Percentiles rank a stretch among this genome's conserved stretches.
These are phyloP conservation scores for Pyricularia pennisetigena DNA, from an alignment of 2,329 filamentous ascomycete species.

Conservation along the genomic window DNA sequence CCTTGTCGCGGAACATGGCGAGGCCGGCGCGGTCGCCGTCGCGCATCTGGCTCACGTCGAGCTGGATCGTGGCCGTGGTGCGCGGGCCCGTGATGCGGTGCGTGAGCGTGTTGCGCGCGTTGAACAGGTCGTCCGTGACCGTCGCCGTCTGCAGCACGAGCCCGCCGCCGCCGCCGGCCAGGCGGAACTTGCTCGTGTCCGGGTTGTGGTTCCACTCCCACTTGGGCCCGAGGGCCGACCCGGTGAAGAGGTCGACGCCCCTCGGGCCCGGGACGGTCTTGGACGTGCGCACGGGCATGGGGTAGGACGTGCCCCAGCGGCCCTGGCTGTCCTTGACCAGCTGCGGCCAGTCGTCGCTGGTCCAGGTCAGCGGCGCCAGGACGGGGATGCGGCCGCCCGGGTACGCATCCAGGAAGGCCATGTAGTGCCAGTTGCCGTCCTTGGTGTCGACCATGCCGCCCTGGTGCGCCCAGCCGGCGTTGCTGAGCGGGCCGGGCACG, in stretches of 20 bases:
- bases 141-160: slow-evolving; percentile 37
- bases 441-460: slow-evolving; percentile 44
- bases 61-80: slow-evolving; percentile 35
- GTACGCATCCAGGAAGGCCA: slow-evolving; percentile 45
- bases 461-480: slow-evolving; percentile 40
- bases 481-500: slow-evolving; percentile 30
- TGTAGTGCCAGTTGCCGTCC: slow-evolving; percentile 46
- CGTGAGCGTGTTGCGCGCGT: slow-evolving; percentile 36
- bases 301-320: slow-evolving; percentile 37
- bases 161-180: slow-evolving; percentile 25
- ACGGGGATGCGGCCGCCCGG: slow-evolving; percentile 48
- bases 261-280: slow-evolving; percentile 17
- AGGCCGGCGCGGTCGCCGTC: slow-evolving; percentile 43
- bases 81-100: slow-evolving; percentile 34
- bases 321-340: slow-evolving; percentile 26
- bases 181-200: slow-evolving; percentile 31
- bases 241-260: slow-evolving; percentile 35
- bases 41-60: slow-evolving; percentile 37
- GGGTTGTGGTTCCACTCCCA: slow-evolving; percentile 59
- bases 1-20: slow-evolving; percentile 40
- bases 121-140: slow-evolving; percentile 39
- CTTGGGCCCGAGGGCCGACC: slow-evolving; percentile 26
- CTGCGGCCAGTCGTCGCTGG: slow-evolving; percentile 38
- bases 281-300: slow-evolving; percentile 20
- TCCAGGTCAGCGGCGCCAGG: slow-evolving; percentile 43